Evolutionary conservation across 2,329 filamentous ascomycete genomes (phyloP), one percentile per base, ranked within the genome.

Genomic region (Colletotrichum lupini): DNA sequence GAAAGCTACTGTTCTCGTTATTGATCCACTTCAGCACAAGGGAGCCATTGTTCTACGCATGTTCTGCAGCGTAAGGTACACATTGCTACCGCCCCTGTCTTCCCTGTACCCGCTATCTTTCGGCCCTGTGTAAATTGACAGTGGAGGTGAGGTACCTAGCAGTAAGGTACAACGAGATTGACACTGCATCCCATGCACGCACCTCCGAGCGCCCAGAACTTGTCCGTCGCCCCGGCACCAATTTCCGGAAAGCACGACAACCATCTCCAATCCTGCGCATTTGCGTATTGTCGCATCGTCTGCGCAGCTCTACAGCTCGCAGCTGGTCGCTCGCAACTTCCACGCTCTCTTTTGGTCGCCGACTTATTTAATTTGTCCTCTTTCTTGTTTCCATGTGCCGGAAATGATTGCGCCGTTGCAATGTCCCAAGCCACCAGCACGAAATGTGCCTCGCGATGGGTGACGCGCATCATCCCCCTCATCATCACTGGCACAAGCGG

Each of bases 381-480:
- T 30, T 12, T 16, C 8, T 32, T 37, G 37, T 46, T 26, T 32
- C 65, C 28, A 66, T 66, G 32, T 30, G 30, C 26, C 35, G 66
- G 66, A 61, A 61, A 67, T 68, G 71, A 58, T 46, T 55, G 52
- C 24, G 59, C 64, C 26, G 53, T 49, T 42, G 67, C 61, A 60
- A 76, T 75, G 75, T 67, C 75, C 65, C 69, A 75, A 61, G 75
- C 75, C 76, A 73, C 66, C 55, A 83, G 82, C 76, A 82, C 80
- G 11, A 80, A 78, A 76, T 83, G 85, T 76, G 83, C 86, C 62
- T 91, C 90, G 81, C 83, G 88, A 77, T 90, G 88, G 82, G 87
- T 89, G 60, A 90, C 91, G 64, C 88, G 92, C 72, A 82, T 93
- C 68, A 91, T 97, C 69, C 95, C 95, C 4, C 76, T 92, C 52